Evolutionary conservation across 129 eudicot genomes (phyloP).

Genomic region (Oenanthe sinensis): DNA sequence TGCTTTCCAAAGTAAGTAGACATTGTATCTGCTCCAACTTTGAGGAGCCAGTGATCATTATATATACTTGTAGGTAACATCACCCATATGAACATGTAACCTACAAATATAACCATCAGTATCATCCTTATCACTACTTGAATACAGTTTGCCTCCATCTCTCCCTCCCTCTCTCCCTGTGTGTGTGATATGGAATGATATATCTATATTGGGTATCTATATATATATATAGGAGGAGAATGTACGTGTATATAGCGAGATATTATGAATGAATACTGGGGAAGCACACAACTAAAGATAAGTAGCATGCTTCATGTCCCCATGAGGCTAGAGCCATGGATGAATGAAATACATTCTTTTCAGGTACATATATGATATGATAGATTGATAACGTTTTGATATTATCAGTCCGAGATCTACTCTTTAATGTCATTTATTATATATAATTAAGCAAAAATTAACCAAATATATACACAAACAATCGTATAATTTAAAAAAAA

Average conservation of each 20-base stretch:
- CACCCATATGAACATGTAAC: conserved; percentile 18
- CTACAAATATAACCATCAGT: conserved; percentile 9
- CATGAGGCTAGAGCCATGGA: neutral
- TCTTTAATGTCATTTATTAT: neutral
- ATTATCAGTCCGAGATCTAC: neutral
- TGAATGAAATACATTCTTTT: neutral
- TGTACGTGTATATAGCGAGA: neutral
- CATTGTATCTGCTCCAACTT: neutral
- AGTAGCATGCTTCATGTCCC: conserved; percentile 4
- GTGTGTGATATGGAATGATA: too few relatives aligned
- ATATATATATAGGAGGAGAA: conserved; percentile 1
- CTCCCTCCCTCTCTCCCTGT: conserved; percentile 13
- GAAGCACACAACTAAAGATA: neutral
- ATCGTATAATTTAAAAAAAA: too few relatives aligned
- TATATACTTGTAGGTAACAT: conserved; percentile 12
- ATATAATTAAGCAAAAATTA: too few relatives aligned
- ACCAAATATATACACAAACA: too few relatives aligned
- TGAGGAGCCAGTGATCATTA: neutral
- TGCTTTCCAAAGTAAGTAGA: conserved; percentile 14
- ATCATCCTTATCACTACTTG: neutral
- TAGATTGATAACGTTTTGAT: neutral
- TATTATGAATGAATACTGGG: neutral
- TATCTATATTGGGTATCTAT: too few relatives aligned
- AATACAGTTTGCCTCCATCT: conserved; percentile 18
- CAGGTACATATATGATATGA: neutral